Evolutionary conservation across 1,139 yeast genomes (phyloP), one percentile per base, ranked within the genome.

Genomic region (Pichia sp.): DNA sequence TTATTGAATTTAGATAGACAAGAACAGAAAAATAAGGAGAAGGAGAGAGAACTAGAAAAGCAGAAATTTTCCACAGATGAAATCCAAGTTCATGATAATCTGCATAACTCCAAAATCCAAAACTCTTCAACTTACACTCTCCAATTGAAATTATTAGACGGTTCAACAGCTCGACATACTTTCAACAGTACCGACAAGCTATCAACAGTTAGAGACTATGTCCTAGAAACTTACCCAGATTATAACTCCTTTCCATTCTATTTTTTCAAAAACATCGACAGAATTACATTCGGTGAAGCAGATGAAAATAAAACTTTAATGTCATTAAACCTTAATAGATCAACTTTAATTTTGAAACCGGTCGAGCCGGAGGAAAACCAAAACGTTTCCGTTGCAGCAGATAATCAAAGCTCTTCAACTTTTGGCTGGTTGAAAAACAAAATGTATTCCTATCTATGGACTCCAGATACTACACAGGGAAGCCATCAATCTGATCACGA

Each of bases 1-100:
- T 64, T 81, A 20, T 59, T 81, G 45, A 68, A 73, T 50, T 71
- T 75, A 1, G 88, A 82, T 57, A 67, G 73, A 44, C 69, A 68
- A 39, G 85, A 81, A 58, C 69, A 35, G 10, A 77, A 11, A 57
- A 54, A 34, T 34, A 38, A 15, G 33, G 42, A 21, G 36, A 48
- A 18, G 27, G 27, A 34, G 33, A 47, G 38, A 24, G 5, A 12
- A 1, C 14, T 28, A 11, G 30, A 30, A n/a, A 17, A 21, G 20
- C 24, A 36, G 11, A 17, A 40, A 19, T 12, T 19, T 14, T 17
- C 19, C 4, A 24, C 22, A 24, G 32, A 14, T 19, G 34, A 34
- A 34, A 20, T 42, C 20, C 47, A 47, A 14, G 40, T 49, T 12
- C 53, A 50, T 34, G 65, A 61, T 33, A 57, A 56, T 34, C 19